Conservation (phyloP, 305 asterid genomes). For the Plantago coronopus region DNA sequence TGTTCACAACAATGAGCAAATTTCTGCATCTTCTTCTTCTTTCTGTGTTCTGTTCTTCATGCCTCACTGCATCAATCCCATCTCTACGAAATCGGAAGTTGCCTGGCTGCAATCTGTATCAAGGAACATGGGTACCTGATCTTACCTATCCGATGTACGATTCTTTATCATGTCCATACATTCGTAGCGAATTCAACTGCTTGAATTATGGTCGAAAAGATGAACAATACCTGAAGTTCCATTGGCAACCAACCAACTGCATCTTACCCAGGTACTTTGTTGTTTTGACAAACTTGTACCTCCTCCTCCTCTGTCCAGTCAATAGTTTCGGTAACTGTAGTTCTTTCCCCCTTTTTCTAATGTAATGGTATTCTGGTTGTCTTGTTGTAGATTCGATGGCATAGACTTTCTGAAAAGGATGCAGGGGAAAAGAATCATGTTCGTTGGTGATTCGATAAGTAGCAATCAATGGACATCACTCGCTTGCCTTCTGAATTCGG, state of each 20-base stretch:
- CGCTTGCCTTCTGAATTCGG: slow-evolving; percentile 2
- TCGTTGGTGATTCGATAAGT: slow-evolving; percentile 15
- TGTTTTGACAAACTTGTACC: too few relatives aligned
- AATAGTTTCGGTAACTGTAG: too few relatives aligned
- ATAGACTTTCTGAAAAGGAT: slow-evolving; percentile 4
- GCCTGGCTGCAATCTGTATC: slow-evolving; percentile 2
- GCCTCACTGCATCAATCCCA: not conserved
- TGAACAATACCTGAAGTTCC: not conserved
- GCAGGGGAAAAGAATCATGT: slow-evolving; percentile 15
- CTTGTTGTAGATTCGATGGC: slow-evolving; percentile 7
- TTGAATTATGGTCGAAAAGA: slow-evolving; percentile 8
- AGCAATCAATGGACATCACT: slow-evolving; percentile 15
- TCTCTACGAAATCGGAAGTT: not conserved
- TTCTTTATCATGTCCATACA: slow-evolving; percentile 3
- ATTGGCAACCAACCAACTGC: slow-evolving; percentile 11
- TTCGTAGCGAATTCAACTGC: slow-evolving; percentile 12
- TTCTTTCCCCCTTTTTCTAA: too few relatives aligned
- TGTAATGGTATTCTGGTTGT: not conserved
- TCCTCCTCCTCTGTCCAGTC: too few relatives aligned
- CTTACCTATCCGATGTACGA: slow-evolving; percentile 5
- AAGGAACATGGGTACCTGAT: slow-evolving; percentile 4
- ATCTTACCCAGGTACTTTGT: slow-evolving; percentile 4
- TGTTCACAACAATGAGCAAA: not conserved
- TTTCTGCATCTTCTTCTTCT: not conserved
- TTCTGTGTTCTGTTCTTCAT: not conserved